Percentiles rank a stretch among this genome's conserved stretches.
Conservation (phyloP, 2,329 filamentous ascomycete species). For the Didymella keratinophila region DNA sequence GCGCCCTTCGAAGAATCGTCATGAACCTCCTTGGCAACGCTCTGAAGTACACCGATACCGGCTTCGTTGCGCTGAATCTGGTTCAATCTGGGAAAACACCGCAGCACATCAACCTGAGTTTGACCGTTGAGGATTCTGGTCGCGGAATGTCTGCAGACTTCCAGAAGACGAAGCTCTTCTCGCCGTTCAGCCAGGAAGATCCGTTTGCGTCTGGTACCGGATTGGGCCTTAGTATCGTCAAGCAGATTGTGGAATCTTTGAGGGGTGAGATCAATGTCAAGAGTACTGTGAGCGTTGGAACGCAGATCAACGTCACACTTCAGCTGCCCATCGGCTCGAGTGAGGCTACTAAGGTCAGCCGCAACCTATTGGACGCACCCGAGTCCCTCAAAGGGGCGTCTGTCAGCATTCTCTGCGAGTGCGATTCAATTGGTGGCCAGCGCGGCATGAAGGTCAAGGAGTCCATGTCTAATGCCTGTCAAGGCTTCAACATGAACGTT, state of each 20-base stretch:
- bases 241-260: conserved; percentile 45
- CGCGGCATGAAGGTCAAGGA: conserved; percentile 37
- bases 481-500: conserved; percentile 36
- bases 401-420: conserved; percentile 35
- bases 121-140: conserved; percentile 51
- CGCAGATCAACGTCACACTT: conserved; percentile 35
- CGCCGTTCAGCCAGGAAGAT: conserved; percentile 49
- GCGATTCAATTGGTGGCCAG: conserved; percentile 29
- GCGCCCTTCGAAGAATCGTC: conserved; percentile 45
- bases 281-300: conserved; percentile 39
- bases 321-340: conserved; percentile 29
- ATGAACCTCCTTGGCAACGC: conserved; percentile 50
- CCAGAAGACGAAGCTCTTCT: conserved; percentile 42
- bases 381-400: conserved; percentile 28
- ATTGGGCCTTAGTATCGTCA: conserved; percentile 47
- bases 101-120: conserved; percentile 30
- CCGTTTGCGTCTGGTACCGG: conserved; percentile 46
- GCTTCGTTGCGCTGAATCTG: conserved; percentile 41
- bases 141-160: conserved; percentile 48
- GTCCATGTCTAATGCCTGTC: conserved; percentile 37
- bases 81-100: conserved; percentile 23
- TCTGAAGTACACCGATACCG: conserved; percentile 46
- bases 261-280: conserved; percentile 44
- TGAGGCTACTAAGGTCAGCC: conserved; percentile 23
- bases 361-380: conserved; percentile 26